These are phyloP conservation scores for Puccinia polysora DNA, from an alignment of 1,284 basidiomycete species.

Conservation along the genomic window DNA sequence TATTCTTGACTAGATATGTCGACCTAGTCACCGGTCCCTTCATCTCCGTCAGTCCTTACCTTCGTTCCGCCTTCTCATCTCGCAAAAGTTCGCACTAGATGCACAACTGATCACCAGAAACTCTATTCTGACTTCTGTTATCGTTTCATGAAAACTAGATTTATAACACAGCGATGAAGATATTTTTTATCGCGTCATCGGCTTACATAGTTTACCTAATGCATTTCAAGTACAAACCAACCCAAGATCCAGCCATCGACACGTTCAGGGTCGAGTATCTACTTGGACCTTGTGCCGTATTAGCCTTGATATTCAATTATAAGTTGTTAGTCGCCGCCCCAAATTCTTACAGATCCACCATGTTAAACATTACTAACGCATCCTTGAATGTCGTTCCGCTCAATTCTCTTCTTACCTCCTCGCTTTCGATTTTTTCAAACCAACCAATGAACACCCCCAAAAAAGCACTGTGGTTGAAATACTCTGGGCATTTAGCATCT, in stretches of 20 bases:
- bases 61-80: background rate
- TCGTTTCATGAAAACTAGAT: conserved; percentile 51
- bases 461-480: conserved; percentile 63
- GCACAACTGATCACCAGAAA: too few relatives aligned
- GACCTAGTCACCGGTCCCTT: conserved; percentile 68
- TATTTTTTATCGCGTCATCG: conserved; percentile 88
- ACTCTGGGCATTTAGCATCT: conserved; percentile 95
- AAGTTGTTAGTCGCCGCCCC: conserved; percentile 57
- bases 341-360: background rate
- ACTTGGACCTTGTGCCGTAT: conserved; percentile 69
- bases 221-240: conserved; percentile 81
- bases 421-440: background rate
- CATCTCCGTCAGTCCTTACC: conserved; percentile 58
- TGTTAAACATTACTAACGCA: too few relatives aligned
- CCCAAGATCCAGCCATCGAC: conserved; percentile 93
- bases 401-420: background rate
- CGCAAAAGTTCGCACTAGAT: too few relatives aligned
- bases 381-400: background rate
- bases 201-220: conserved; percentile 91
- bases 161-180: conserved; percentile 92
- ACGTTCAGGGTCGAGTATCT: conserved; percentile 93
- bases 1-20: conserved; percentile 84
- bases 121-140: background rate
- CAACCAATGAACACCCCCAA: background rate
- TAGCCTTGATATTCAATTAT: conserved; percentile 90